These are phyloP conservation scores for Monilinia fructigena DNA, from an alignment of 2,329 filamentous ascomycete genomes.

Conservation along the genomic window DNA sequence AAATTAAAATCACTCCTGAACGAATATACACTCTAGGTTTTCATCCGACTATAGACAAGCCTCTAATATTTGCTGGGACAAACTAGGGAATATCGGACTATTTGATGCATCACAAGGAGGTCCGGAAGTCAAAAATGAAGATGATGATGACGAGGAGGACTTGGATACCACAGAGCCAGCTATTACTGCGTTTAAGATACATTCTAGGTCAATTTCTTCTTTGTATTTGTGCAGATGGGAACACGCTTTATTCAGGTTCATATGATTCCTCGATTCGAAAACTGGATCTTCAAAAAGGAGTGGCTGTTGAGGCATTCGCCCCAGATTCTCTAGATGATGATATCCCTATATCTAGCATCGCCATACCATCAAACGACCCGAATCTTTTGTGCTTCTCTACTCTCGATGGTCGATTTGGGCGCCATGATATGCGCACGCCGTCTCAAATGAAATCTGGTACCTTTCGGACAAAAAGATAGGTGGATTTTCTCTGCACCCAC, in stretches of 20 bases:
- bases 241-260: conserved; percentile 77
- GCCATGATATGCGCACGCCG: conserved; percentile 70
- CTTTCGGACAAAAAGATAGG: conserved; percentile 93
- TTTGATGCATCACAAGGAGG: conserved; percentile 80
- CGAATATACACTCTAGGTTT: conserved; percentile 84
- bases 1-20: conserved; percentile 88
- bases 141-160: conserved; percentile 67
- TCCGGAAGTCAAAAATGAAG: conserved; percentile 51
- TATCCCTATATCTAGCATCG: conserved; percentile 77
- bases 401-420: conserved; percentile 74
- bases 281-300: conserved; percentile 76
- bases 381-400: conserved; percentile 85
- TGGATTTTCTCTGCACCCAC: conserved; percentile 81
- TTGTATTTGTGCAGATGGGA: conserved; percentile 73
- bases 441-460: conserved; percentile 66
- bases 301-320: conserved; percentile 78
- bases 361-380: conserved; percentile 69
- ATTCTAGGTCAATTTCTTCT: conserved; percentile 82
- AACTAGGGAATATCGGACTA: conserved; percentile 84
- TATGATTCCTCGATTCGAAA: conserved; percentile 92
- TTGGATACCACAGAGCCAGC: conserved; percentile 65
- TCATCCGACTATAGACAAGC: conserved; percentile 82
- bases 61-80: conserved; percentile 93
- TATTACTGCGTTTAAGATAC: conserved; percentile 88
- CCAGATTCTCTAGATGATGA: conserved; percentile 69